Base-by-base conservation (phyloP, 371 early-diverging fungal genomes). In the Saksenaea vasiformis region DNA sequence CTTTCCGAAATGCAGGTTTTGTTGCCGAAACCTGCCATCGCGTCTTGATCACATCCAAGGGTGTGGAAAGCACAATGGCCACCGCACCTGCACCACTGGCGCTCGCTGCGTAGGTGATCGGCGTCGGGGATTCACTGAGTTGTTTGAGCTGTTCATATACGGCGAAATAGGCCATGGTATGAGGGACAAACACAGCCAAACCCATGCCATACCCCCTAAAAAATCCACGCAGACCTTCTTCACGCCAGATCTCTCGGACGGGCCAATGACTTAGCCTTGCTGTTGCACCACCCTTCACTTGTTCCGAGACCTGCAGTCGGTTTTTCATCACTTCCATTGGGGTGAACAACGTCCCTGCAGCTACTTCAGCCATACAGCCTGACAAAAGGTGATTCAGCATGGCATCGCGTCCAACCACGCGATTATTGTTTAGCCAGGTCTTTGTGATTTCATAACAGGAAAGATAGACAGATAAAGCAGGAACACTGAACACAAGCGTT, bases 11-110 rank as follows among this genome's bases (percentile, higher is more conserved):
- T 38, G 69, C 68, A 28, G 63, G 93, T 57, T 87, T 84, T 13
- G 86, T 76, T 8, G 93, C 86, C 38, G 92, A 93, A 34, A 96
- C 96, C 79, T 97, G 98, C 57, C 97, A 82, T 51, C 98, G 83
- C 4, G 98, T 97, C 76, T 97, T 97, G 74, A 96, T 93, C 24
- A 97, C 95, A 76, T 97, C 98, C 9, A 95, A 91, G 0, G 97
- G 98, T 0, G 98, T 97, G 17, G 95, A 93, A n/a, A 95, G 90
- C 26, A 91, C 66, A 1, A 95, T 92, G 62, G 96, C 97, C 37
- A 94, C 85, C 5, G 84, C 69, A 44, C 87, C 84, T 0, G 91
- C 76, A 54, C 58, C 28, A 39, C 22, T 58, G 24, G 19, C 43
- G 14, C 69, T 56, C 3, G 60, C 53, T n/a, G 59, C 41, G 38